Evolutionary conservation across 306 rosid species (phyloP), one percentile per base, ranked within the genome.

Genomic region (Trifolium dubium): DNA sequence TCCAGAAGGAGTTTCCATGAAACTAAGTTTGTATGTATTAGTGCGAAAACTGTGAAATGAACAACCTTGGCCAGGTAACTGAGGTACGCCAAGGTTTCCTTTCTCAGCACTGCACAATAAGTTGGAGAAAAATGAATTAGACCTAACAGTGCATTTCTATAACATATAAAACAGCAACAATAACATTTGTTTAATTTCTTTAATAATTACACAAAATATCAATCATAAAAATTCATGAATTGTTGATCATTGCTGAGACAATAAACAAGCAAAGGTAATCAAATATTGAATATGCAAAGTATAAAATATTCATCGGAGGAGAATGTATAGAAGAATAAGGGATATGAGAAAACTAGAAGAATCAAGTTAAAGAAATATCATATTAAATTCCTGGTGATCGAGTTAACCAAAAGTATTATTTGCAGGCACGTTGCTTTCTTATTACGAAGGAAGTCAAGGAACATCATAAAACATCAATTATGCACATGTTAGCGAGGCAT

Each of bases 21-120:
- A 92, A 83, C 90, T 89, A 75, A 94, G 97, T 85, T 94, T 94
- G 86, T 89, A 94, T 6, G 97, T 87, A 71, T 94, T 94, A 28
- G 99, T 92, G 28, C 82, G 86, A 56, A 94, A 94, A 86, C 99
- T 92, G 63, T 94, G 99, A 84, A 94, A 92, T n/a, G 97, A 94
- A 77, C 99, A 94, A 55, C 99, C 99, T 83, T 94, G 96, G 53
- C 99, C 99, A 8, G 96, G 92, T 80, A 94, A 80, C 78, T 94
- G 99, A 62, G 97, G 96, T 75, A 94, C 88, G 8, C 97, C 99
- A 40, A 95, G 99, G 78, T 95, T 95, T 51, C 92, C 96, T 85
- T 82, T 95, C 56, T 92, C 96, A 10, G 89, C 86, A 58, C 98
- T 90, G 83, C 78, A 84, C 82, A 76, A 74, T 69, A 69, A 61